Conservation (phyloP, 2,329 filamentous ascomycete genomes). For the Pseudomassariella vexata region DNA sequence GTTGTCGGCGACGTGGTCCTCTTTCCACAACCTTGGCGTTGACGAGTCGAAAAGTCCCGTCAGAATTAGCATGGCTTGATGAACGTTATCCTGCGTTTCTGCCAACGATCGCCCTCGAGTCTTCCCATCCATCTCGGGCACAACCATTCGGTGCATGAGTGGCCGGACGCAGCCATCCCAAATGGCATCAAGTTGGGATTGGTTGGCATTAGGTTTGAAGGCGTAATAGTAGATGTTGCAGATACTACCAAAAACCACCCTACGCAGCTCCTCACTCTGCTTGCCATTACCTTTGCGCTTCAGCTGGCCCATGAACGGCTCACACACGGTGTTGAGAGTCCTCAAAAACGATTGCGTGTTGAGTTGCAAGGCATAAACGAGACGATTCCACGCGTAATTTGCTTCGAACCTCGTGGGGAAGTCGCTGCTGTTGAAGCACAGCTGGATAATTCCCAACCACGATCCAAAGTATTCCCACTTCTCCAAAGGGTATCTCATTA, state of each 20-base stretch:
- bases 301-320: slow-evolving; percentile 64
- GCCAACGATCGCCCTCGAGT: slow-evolving; percentile 26
- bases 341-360: slow-evolving; percentile 54
- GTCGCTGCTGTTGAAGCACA: slow-evolving; percentile 78
- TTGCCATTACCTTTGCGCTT: slow-evolving; percentile 56
- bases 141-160: slow-evolving; percentile 55
- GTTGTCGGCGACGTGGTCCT: slow-evolving; percentile 61
- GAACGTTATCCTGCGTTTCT: slow-evolving; percentile 39
- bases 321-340: slow-evolving; percentile 49
- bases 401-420: slow-evolving; percentile 66
- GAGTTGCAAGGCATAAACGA: slow-evolving; percentile 68
- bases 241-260: slow-evolving; percentile 60
- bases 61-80: slow-evolving; percentile 63
- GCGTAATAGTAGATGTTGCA: slow-evolving; percentile 80
- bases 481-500: slow-evolving; percentile 61
- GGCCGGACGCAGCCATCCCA: slow-evolving; percentile 73
- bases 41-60: slow-evolving; percentile 62
- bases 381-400: slow-evolving; percentile 78
- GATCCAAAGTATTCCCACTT: slow-evolving; percentile 68
- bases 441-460: slow-evolving; percentile 76
- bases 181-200: slow-evolving; percentile 62
- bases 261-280: slow-evolving; percentile 51
- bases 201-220: slow-evolving; percentile 63
- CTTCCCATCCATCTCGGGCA: slow-evolving; percentile 18
- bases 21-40: slow-evolving; percentile 62